Percentiles rank a stretch among this genome's conserved stretches.
Conservation (phyloP, 352 stramenopile species). For the Pythium utonaiense region DNA sequence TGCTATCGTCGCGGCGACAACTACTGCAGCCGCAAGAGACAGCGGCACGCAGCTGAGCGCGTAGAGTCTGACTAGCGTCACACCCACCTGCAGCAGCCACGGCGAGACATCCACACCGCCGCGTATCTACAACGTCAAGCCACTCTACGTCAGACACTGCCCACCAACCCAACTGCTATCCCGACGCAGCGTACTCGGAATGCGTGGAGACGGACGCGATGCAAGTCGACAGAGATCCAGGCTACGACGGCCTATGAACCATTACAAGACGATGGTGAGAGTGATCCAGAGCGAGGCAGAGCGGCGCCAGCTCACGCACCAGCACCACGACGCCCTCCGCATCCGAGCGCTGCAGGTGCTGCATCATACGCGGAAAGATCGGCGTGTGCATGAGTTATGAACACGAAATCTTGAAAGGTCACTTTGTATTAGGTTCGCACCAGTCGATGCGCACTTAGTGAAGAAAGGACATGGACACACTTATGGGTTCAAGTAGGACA, state of each 20-base stretch:
- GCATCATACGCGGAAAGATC: not conserved
- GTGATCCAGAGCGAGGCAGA: not conserved
- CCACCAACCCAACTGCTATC: no score
- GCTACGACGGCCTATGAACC: conserved; percentile 3
- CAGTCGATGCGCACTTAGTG: conserved; percentile 4
- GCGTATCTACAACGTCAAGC: not conserved
- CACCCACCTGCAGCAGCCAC: not conserved
- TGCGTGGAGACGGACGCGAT: not conserved
- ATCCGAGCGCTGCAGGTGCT: conserved; percentile 10
- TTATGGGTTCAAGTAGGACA: conserved; percentile 50
- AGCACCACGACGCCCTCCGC: conserved; percentile 10
- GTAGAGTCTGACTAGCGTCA: not conserved
- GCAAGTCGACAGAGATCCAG: conserved; percentile 3
- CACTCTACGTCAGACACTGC: no score
- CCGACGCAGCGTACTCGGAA: not conserved
- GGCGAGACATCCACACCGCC: not conserved
- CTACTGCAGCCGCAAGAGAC: conserved; percentile 13
- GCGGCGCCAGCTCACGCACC: not conserved
- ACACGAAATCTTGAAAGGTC: conserved; percentile 1
- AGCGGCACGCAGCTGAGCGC: conserved; percentile 18
- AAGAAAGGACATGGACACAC: not conserved
- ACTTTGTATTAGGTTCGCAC: conserved; percentile 11
- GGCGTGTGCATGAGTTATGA: not conserved
- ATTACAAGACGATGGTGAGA: not conserved
- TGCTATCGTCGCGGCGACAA: not conserved